These are phyloP conservation scores for Davidsoniella australis DNA, from an alignment of 2,329 filamentous ascomycete species.

Conservation along the genomic window DNA sequence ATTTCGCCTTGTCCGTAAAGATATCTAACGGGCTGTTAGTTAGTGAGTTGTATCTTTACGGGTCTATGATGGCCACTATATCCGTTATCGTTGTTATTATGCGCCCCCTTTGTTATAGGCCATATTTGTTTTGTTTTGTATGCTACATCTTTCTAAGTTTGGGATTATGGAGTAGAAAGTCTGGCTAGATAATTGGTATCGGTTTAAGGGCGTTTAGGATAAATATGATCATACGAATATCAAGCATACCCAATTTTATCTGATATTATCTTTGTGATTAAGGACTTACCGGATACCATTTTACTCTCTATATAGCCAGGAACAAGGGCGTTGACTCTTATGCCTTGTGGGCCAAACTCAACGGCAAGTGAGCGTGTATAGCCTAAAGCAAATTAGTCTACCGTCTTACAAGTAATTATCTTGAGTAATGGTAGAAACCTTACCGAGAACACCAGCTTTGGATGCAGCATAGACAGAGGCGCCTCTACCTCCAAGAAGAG, in stretches of 20 bases:
- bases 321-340: constrained; percentile 65
- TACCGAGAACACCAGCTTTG: constrained; percentile 64
- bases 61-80: no score
- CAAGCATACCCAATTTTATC: neutral
- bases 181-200: no score
- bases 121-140: no score
- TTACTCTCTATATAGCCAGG: constrained; percentile 70
- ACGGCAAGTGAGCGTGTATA: constrained; percentile 50
- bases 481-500: constrained; percentile 48
- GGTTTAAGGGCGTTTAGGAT: neutral
- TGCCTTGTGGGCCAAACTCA: constrained; percentile 40
- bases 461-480: constrained; percentile 60
- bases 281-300: constrained; percentile 51
- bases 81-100: no score
- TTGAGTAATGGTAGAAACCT: constrained; percentile 14
- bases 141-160: no score
- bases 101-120: no score
- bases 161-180: no score
- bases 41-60: no score
- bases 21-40: constrained; percentile 2
- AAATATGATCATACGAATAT: neutral
- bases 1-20: neutral
- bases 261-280: neutral
- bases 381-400: constrained; percentile 25
- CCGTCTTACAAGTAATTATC: neutral